Evolutionary conservation across 2,329 filamentous ascomycete genomes (phyloP).

Genomic region (Fusarium circinatum): DNA sequence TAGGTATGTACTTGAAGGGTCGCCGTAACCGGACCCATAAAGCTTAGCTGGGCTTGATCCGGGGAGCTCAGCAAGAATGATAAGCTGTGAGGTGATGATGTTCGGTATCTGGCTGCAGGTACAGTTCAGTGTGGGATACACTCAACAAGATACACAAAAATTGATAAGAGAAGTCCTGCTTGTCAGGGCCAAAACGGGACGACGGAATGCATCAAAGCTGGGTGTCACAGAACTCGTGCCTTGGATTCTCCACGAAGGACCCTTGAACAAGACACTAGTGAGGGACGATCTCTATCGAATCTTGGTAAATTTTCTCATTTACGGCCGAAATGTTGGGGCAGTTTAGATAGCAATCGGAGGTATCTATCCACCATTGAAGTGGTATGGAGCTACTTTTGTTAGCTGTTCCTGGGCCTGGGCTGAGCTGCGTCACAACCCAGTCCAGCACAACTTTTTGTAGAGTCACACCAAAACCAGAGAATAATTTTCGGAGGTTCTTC

Average conservation of each 20-base stretch:
- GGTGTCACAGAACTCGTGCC: neutral
- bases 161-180: neutral
- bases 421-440: constrained; percentile 15
- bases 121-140: neutral
- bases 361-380: constrained; percentile 24
- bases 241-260: constrained; percentile 21
- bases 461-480: constrained; percentile 30
- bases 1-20: neutral
- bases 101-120: constrained; percentile 20
- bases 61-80: constrained; percentile 30
- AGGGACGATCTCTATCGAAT: constrained; percentile 31
- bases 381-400: constrained; percentile 17
- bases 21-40: constrained; percentile 29
- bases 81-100: constrained; percentile 1
- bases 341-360: constrained; percentile 9
- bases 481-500: constrained; percentile 41
- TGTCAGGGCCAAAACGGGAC: neutral
- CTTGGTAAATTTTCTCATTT: constrained; percentile 33
- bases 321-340: constrained; percentile 41
- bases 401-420: neutral
- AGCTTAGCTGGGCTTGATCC: constrained; percentile 27
- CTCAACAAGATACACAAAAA: neutral
- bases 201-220: neutral
- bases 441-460: constrained; percentile 7
- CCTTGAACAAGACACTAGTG: constrained; percentile 15